These are phyloP conservation scores for Quercus lobata DNA, from an alignment of 331 rosid species.

Conservation along the genomic window DNA sequence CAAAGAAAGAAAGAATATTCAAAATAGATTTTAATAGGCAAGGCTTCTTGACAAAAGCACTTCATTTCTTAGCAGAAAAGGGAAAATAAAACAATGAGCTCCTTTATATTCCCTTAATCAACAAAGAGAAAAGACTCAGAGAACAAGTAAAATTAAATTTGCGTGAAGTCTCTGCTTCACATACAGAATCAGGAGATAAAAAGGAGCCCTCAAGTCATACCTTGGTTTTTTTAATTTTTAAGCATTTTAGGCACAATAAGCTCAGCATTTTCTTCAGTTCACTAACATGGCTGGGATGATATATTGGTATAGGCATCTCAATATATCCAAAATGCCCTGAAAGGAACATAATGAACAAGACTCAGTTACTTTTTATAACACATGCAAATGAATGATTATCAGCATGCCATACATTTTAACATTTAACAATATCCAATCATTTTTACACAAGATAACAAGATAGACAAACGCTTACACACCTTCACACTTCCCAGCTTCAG, in stretches of 20 bases:
- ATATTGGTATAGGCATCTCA: constrained; percentile 79
- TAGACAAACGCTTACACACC: constrained; percentile 40
- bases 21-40: not conserved
- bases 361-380: not conserved
- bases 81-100: not conserved
- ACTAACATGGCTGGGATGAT: constrained; percentile 77
- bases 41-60: not conserved
- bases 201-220: constrained; percentile 30
- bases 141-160: not conserved
- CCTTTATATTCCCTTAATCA: not conserved
- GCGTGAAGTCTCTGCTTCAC: not conserved
- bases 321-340: constrained; percentile 94
- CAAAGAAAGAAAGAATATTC: not conserved
- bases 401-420: not conserved
- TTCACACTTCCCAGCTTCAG: constrained; percentile 87
- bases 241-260: constrained; percentile 71
- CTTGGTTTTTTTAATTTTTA: constrained; percentile 68
- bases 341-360: constrained; percentile 18
- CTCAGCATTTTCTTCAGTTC: constrained; percentile 69
- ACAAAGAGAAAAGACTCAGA: not conserved
- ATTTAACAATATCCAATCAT: not conserved
- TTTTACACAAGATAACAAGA: constrained; percentile 2
- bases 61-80: not conserved
- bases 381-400: not conserved
- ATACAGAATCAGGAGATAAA: not conserved